phyloP scores from a whole-genome alignment of 139 green algal genomes.

The Spirogloea muscicola region DNA sequence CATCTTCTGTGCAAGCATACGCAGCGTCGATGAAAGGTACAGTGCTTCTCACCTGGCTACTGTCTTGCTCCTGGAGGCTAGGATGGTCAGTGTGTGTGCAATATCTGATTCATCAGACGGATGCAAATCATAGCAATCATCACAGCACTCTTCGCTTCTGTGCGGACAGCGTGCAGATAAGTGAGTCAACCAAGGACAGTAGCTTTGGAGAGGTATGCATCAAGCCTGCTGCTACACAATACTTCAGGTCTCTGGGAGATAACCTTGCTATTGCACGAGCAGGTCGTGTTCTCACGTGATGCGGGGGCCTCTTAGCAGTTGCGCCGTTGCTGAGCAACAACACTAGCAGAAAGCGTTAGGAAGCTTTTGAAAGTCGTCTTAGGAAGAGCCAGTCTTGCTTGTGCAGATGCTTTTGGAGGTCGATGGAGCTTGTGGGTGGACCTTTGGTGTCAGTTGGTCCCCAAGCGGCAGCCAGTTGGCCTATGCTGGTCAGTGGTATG shows the following conservation, averaged over 20 bases:
- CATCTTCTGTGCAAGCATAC: constrained; percentile 36
- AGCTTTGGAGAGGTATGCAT: constrained; percentile 2
- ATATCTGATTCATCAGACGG: neutral
- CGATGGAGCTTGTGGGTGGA: constrained; percentile 24
- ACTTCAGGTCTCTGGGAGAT: neutral
- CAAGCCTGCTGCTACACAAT: neutral
- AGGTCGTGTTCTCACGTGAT: neutral
- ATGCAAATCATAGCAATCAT: too few relatives aligned
- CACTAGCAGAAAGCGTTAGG: neutral
- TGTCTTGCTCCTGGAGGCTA: neutral
- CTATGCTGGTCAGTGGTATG: constrained; percentile 23
- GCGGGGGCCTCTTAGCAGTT: neutral
- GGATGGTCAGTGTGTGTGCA: neutral
- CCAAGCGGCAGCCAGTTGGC: constrained; percentile 18
- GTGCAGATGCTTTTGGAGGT: constrained; percentile 29
- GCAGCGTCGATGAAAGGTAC: constrained; percentile 32
- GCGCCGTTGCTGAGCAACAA: neutral
- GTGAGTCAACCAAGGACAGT: neutral
- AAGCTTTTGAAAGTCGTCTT: neutral
- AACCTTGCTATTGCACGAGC: neutral
- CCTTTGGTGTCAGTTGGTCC: constrained; percentile 29
- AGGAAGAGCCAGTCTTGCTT: neutral
- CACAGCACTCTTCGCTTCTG: neutral
- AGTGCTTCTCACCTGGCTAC: neutral
- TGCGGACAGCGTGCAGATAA: neutral